Percentiles rank a stretch among this genome's conserved stretches.
Conservation (phyloP, 768 basidiomycete species). For the Clitopilus hobsonii region DNA sequence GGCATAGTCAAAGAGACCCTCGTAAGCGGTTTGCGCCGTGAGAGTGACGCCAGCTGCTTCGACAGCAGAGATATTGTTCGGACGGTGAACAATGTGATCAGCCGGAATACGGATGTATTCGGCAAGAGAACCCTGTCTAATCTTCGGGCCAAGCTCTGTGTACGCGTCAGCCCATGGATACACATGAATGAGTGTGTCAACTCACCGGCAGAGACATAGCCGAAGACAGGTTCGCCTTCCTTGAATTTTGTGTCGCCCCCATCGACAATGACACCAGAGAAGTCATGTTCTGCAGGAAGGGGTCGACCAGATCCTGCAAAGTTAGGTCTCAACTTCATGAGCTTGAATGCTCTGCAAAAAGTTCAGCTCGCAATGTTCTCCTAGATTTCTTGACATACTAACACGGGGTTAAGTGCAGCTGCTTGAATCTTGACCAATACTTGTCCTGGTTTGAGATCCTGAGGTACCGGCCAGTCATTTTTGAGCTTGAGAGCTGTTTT, state of each 20-base stretch:
- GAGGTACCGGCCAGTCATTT: constrained; percentile 33
- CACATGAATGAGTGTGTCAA: background rate
- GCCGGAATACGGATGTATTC: constrained; percentile 51
- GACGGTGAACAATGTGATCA: constrained; percentile 35
- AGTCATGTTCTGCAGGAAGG: constrained; percentile 53
- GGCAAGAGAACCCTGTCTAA: constrained; percentile 50
- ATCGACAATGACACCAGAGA: constrained; percentile 59
- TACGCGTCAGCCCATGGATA: background rate
- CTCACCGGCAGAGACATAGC: constrained; percentile 37
- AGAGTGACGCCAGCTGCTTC: constrained; percentile 61
- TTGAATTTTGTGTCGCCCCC: constrained; percentile 47
- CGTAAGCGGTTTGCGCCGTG: constrained; percentile 55
- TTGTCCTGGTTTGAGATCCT: constrained; percentile 24
- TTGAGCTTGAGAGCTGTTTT: constrained; percentile 25
- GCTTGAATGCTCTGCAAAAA: constrained; percentile 51
- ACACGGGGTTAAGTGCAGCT: constrained; percentile 68
- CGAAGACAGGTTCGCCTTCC: constrained; percentile 63
- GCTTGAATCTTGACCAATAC: constrained; percentile 33
- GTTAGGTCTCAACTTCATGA: constrained; percentile 45
- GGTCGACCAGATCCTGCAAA: constrained; percentile 41
- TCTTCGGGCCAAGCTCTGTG: constrained; percentile 22
- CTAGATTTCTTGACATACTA: constrained; percentile 13
- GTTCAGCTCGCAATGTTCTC: background rate
- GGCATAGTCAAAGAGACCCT: constrained; percentile 42
- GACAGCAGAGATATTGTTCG: constrained; percentile 42